Evolutionary conservation across 176 grass and related monocot genomes (phyloP).

Genomic region (Coix lacrymajobi): DNA sequence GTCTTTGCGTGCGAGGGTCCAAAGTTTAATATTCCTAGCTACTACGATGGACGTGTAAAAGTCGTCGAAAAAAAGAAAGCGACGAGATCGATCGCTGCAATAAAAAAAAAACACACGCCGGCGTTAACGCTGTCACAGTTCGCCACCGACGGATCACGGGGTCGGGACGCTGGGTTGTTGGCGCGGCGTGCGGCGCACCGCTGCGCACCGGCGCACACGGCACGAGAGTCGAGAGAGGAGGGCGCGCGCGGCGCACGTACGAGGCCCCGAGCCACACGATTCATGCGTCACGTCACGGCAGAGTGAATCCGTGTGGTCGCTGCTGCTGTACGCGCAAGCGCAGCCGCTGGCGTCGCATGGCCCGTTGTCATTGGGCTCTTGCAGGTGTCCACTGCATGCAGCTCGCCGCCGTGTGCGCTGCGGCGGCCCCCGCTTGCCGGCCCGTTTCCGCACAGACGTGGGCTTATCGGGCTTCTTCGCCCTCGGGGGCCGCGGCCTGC

Average conservation of each 20-base stretch:
- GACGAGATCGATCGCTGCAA: not conserved
- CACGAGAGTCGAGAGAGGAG: not conserved
- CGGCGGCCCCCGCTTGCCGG: not conserved
- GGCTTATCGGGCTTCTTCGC: not conserved
- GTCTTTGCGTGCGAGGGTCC: constrained; percentile 71
- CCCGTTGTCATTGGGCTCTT: too few species aligned
- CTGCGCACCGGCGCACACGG: not conserved
- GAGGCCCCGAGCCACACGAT: not conserved
- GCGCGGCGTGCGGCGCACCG: not conserved
- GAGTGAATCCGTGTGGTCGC: not conserved
- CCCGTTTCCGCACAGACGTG: not conserved
- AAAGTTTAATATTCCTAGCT: constrained; percentile 63
- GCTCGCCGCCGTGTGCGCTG: not conserved
- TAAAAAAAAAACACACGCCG: not conserved
- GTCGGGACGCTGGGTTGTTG: not conserved
- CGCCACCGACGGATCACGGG: not conserved
- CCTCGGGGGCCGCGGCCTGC: not conserved
- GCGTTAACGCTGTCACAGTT: not conserved
- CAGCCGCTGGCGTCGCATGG: not conserved
- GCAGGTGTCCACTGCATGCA: too few species aligned
- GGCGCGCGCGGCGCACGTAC: not conserved
- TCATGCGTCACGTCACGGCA: not conserved
- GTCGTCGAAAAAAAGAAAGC: not conserved
- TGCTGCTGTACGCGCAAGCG: not conserved
- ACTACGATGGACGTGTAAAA: not conserved